Percentiles rank a stretch among this genome's conserved stretches.
These are phyloP conservation scores for Dendrothele bispora DNA, from an alignment of 768 basidiomycete species.

Conservation along the genomic window DNA sequence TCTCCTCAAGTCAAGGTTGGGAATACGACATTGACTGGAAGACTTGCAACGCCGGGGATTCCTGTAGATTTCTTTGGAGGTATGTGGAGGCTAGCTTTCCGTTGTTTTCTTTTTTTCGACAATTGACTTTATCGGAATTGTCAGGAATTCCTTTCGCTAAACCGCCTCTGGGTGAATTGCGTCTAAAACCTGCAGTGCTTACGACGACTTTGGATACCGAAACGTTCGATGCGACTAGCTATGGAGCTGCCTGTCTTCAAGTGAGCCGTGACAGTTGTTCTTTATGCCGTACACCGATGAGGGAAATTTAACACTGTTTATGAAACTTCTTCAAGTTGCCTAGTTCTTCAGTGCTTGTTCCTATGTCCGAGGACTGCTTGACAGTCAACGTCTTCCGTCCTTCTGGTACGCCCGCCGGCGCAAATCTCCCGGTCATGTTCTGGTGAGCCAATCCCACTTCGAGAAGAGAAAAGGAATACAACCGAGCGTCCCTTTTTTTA, in stretches of 20 bases:
- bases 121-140: too few relatives aligned
- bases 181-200: conserved; percentile 45
- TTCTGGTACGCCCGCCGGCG: conserved; percentile 25
- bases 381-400: conserved; percentile 60
- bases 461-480: background rate
- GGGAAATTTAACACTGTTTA: too few relatives aligned
- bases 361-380: conserved; percentile 55
- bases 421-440: conserved; percentile 30
- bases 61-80: conserved; percentile 51
- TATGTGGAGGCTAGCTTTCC: background rate
- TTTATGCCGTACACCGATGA: too few relatives aligned
- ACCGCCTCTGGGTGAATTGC: conserved; percentile 47
- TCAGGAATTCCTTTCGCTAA: conserved; percentile 56
- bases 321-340: background rate
- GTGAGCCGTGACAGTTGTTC: too few relatives aligned
- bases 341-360: conserved; percentile 21
- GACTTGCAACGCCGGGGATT: conserved; percentile 28
- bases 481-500: background rate
- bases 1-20: conserved; percentile 32
- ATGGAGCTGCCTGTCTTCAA: conserved; percentile 53
- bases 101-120: too few relatives aligned
- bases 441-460: conserved; percentile 27
- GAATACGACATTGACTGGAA: conserved; percentile 36
- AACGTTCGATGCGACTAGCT: conserved; percentile 45
- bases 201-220: conserved; percentile 34